A percentile compares a stretch with the other conserved stretches of the same genome.
Conservation (phyloP, 495 filamentous ascomycete genomes). For the Aspergillus saccharolyticus region DNA sequence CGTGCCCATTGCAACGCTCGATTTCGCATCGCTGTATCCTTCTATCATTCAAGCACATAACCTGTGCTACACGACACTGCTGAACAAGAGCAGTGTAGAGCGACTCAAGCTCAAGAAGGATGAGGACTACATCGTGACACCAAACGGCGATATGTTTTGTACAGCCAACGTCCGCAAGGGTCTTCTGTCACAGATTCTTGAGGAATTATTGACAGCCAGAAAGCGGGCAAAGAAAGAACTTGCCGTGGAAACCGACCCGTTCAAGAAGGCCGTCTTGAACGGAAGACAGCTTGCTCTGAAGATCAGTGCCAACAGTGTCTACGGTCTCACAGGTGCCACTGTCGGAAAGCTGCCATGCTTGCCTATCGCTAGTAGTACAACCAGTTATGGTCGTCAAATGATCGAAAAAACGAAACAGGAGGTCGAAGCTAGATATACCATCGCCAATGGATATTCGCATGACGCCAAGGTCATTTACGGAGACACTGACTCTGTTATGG, state of each 20-base stretch:
- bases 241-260: conserved; percentile 85
- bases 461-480: conserved; percentile 97
- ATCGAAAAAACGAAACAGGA: conserved; percentile 95
- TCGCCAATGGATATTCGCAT: conserved; percentile 89
- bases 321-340: conserved; percentile 93
- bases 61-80: conserved; percentile 91
- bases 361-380: conserved; percentile 92
- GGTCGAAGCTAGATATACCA: conserved; percentile 81
- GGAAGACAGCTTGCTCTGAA: conserved; percentile 96
- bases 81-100: conserved; percentile 76
- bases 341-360: conserved; percentile 94
- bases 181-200: conserved; percentile 87
- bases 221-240: conserved; percentile 91
- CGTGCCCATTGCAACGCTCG: conserved; percentile 91
- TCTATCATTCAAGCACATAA: conserved; percentile 99
- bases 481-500: conserved; percentile 99
- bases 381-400: conserved; percentile 94
- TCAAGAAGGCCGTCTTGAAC: conserved; percentile 96
- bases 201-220: conserved; percentile 82
- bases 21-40: conserved; percentile 98
- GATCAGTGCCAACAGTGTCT: conserved; percentile 95
- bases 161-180: conserved; percentile 87
- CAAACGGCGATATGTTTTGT: conserved; percentile 89
- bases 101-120: conserved; percentile 69
- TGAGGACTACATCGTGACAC: conserved; percentile 93